Conservation (phyloP, 441 rosid species). For the Populus trichocarpa region DNA sequence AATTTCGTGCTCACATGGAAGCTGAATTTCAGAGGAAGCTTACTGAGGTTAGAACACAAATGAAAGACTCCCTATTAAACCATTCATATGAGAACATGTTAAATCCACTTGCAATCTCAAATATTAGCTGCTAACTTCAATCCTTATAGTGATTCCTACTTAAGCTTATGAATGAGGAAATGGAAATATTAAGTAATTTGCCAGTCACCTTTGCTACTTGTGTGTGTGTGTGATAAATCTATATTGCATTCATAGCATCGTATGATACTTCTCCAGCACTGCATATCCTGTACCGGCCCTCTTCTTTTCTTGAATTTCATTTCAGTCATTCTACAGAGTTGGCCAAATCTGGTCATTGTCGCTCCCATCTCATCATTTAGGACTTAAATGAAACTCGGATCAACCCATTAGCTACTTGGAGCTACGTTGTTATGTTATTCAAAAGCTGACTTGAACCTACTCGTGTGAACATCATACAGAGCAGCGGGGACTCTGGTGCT, state of each 20-base stretch:
- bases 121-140: slow-evolving; percentile 1
- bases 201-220: background rate
- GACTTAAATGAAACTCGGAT: background rate
- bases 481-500: slow-evolving; percentile 82
- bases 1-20: slow-evolving; percentile 71
- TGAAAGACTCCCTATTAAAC: background rate
- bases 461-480: slow-evolving; percentile 37
- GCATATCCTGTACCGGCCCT: background rate
- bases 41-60: slow-evolving; percentile 56
- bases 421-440: background rate
- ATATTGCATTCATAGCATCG: background rate
- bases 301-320: background rate
- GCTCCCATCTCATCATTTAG: background rate
- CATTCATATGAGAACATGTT: background rate
- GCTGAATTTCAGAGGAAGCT: slow-evolving; percentile 75
- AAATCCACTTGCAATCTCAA: background rate
- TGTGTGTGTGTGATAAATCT: background rate
- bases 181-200: background rate
- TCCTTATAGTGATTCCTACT: background rate
- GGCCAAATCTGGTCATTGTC: background rate
- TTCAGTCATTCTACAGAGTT: background rate
- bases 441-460: slow-evolving; percentile 10
- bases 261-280: background rate
- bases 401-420: background rate
- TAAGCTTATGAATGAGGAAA: background rate